Conservation (phyloP, 164 flowering plant genomes). For the Piper betle region DNA sequence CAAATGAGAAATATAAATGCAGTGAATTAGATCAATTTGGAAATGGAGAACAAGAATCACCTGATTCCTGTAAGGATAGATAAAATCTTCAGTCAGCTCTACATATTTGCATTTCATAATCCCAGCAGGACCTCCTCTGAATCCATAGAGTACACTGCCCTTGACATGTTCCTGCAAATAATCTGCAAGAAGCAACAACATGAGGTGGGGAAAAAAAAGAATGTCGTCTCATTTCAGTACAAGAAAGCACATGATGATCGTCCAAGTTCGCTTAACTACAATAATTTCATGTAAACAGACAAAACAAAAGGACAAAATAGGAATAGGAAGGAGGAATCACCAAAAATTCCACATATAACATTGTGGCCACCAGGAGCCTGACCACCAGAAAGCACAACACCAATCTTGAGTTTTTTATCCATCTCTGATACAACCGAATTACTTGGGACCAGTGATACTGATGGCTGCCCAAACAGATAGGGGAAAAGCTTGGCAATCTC, state of each 20-base stretch:
- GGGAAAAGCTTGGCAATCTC: slow-evolving; percentile 95
- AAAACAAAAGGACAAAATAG: background rate
- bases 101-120: slow-evolving; percentile 91
- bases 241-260: slow-evolving; percentile 2
- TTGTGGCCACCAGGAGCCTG: slow-evolving; percentile 99
- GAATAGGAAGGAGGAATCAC: slow-evolving; percentile 21
- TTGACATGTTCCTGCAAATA: slow-evolving; percentile 69
- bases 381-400: slow-evolving; percentile 94
- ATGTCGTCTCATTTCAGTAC: background rate
- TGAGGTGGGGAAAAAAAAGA: background rate
- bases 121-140: slow-evolving; percentile 97
- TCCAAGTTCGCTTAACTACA: background rate
- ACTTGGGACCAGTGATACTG: slow-evolving; percentile 52
- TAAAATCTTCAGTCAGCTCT: slow-evolving; percentile 54
- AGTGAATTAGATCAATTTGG: background rate
- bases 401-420: slow-evolving; percentile 63
- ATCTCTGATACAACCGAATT: slow-evolving; percentile 13
- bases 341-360: slow-evolving; percentile 84
- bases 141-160: slow-evolving; percentile 81
- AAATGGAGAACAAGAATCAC: slow-evolving; percentile 14
- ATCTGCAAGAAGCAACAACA: slow-evolving; percentile 28
- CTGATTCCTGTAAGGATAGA: slow-evolving; percentile 94
- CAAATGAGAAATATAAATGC: background rate
- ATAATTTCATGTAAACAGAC: background rate
- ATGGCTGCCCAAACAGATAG: slow-evolving; percentile 72